Evolutionary conservation across 140 eudicot species (phyloP).

Genomic region (Cichorium intybus): DNA sequence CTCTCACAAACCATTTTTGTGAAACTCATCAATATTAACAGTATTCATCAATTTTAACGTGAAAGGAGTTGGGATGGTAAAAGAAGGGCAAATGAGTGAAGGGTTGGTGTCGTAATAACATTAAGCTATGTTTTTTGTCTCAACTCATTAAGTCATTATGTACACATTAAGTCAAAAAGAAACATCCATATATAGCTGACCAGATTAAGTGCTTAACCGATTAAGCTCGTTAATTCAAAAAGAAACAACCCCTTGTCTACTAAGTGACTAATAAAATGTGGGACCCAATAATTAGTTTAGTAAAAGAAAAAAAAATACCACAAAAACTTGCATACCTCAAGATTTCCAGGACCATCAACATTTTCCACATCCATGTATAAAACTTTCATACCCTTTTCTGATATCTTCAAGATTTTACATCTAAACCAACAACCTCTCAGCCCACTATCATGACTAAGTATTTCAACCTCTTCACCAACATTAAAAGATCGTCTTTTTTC

Average conservation of each 20-base stretch:
- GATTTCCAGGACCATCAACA: constrained; percentile 42
- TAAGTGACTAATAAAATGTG: no score
- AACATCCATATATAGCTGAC: neutral
- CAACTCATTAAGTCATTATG: neutral
- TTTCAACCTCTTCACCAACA: constrained; percentile 42
- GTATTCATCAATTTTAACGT: neutral
- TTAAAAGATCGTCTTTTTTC: constrained; percentile 1
- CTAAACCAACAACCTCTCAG: constrained; percentile 70
- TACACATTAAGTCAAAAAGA: no score
- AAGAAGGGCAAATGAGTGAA: neutral
- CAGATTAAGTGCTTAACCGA: neutral
- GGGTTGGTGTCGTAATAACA: neutral
- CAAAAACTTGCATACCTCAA: constrained; percentile 37
- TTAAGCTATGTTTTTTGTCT: neutral
- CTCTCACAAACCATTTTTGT: neutral
- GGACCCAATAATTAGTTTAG: neutral
- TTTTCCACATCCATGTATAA: constrained; percentile 39
- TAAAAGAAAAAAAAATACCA: constrained; percentile 19
- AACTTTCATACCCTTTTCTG: constrained; percentile 38
- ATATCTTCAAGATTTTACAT: constrained; percentile 47
- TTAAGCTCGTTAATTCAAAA: neutral
- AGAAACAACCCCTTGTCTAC: neutral
- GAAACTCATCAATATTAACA: no score
- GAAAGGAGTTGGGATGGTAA: neutral
- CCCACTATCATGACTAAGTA: constrained; percentile 70